These are phyloP conservation scores for Ophiorrhiza pumila DNA, from an alignment of 257 asterid species.

Conservation along the genomic window DNA sequence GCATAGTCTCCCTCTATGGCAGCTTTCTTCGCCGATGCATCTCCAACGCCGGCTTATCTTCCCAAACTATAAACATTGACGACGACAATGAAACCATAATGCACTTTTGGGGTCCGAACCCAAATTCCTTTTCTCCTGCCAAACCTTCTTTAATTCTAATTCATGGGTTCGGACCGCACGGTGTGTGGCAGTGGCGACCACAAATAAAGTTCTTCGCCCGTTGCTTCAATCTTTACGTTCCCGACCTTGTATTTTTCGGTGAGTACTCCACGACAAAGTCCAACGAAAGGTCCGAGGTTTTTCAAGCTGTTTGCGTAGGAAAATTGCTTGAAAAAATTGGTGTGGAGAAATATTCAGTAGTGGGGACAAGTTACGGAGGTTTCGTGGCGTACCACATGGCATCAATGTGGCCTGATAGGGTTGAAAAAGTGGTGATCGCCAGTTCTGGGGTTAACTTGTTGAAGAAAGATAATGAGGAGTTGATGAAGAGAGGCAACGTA, in stretches of 20 bases:
- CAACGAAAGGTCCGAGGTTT: conserved; percentile 54
- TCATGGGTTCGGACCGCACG: conserved; percentile 74
- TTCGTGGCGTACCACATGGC: conserved; percentile 77
- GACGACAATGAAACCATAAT: conserved; percentile 53
- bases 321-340: conserved; percentile 49
- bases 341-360: conserved; percentile 38
- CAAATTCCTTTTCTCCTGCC: conserved; percentile 20
- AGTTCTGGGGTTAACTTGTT: conserved; percentile 69
- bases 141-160: conserved; percentile 59
- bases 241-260: conserved; percentile 74
- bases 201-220: conserved; percentile 50
- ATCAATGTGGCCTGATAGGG: conserved; percentile 62
- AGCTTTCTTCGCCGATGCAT: conserved; percentile 47
- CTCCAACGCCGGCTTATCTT: conserved; percentile 59
- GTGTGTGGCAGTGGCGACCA: conserved; percentile 75
- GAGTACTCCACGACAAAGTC: conserved; percentile 42
- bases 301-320: conserved; percentile 62
- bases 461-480: conserved; percentile 39
- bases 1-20: conserved; percentile 46
- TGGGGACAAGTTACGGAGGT: conserved; percentile 91
- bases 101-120: conserved; percentile 68
- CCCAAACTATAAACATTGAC: conserved; percentile 50
- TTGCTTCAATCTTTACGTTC: conserved; percentile 53
- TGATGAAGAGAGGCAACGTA: conserved; percentile 43
- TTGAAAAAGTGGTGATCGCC: conserved; percentile 79